phyloP scores from a whole-genome alignment of 257 asterid genomes.

The Solanum lycopersicoides region DNA sequence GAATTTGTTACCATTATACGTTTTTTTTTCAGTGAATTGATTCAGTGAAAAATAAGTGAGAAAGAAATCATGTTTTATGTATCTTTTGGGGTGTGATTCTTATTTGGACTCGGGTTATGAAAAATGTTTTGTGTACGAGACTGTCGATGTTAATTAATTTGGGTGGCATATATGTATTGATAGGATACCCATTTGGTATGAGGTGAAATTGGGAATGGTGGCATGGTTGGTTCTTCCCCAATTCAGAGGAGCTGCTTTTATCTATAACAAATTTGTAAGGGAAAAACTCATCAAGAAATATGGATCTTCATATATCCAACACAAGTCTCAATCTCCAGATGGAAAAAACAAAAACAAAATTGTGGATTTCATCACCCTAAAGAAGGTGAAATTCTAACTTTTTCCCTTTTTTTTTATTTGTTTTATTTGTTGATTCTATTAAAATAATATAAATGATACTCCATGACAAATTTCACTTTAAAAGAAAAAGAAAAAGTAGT shows the following conservation, averaged over 20 bases:
- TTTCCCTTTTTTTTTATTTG: background rate
- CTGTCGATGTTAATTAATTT: background rate
- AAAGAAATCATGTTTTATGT: too few relatives aligned
- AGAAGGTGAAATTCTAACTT: slow-evolving; percentile 20
- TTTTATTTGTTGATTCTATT: background rate
- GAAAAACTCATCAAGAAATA: slow-evolving; percentile 46
- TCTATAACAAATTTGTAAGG: slow-evolving; percentile 59
- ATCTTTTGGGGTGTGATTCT: too few relatives aligned
- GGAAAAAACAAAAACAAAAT: slow-evolving; percentile 33
- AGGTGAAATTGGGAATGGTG: slow-evolving; percentile 56
- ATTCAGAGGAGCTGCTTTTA: slow-evolving; percentile 69
- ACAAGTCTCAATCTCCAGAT: slow-evolving; percentile 4
- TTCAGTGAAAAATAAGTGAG: too few relatives aligned
- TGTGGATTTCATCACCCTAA: slow-evolving; percentile 31
- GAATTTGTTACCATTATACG: too few relatives aligned
- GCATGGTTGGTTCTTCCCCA: slow-evolving; percentile 84
- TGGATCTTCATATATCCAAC: slow-evolving; percentile 13
- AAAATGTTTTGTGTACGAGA: background rate
- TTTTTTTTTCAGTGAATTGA: too few relatives aligned
- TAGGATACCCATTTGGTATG: slow-evolving; percentile 83
- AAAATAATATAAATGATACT: background rate
- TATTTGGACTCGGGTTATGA: too few relatives aligned
- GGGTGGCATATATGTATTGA: background rate
- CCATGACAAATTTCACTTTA: background rate
- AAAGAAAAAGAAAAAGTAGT: background rate